Evolutionary conservation across 371 early-diverging fungal genomes (phyloP), one percentile per base, ranked within the genome.

Genomic region (Syncephalis plumigaleata): DNA sequence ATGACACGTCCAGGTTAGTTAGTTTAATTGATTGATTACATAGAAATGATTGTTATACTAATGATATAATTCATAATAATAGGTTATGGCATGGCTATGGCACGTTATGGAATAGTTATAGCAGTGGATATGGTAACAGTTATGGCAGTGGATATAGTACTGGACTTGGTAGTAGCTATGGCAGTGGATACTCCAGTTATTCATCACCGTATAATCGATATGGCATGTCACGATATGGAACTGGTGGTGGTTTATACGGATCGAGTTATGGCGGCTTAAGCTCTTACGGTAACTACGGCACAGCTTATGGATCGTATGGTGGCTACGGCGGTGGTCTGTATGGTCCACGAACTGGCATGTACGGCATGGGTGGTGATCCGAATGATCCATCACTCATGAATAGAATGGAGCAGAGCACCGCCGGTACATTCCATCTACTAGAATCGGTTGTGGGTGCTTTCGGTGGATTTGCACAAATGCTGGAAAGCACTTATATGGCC

Each of bases 381-480:
- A 31, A 31, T 31, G 31, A 31, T 11, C 67, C 64, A 23, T 62
- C 77, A 15, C 54, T 84, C n/a, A 77, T 83, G 38, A 81, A 78
- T 44, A 71, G 75, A 42, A 78, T 90, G 69, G 92, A 87, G 55
- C 73, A 81, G 17, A 79, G 80, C 13, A 87, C 93, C 1, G 79
- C 82, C 42, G 73, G 87, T 9, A 84, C 94, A 0, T 95, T 95
- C 60, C 82, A 85, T 55, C 60, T 87, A 23, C 79, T 95, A 42
- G 86, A 91, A 50, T 75, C 80, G 5, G 70, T 96, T 39, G 94
- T 96, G 1, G 81, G 88, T 40, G 87, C 93, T 0, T 92, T 96
- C 71, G 91, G 87, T 20, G 94, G 94, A 8, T 89, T 96, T 64
- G 79, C 92, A 8, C 90, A 90, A 49, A 93, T 96, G 95, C 70